Evolutionary conservation across 163 green algal species (phyloP).

Genomic region (Chloromonas sp.): DNA sequence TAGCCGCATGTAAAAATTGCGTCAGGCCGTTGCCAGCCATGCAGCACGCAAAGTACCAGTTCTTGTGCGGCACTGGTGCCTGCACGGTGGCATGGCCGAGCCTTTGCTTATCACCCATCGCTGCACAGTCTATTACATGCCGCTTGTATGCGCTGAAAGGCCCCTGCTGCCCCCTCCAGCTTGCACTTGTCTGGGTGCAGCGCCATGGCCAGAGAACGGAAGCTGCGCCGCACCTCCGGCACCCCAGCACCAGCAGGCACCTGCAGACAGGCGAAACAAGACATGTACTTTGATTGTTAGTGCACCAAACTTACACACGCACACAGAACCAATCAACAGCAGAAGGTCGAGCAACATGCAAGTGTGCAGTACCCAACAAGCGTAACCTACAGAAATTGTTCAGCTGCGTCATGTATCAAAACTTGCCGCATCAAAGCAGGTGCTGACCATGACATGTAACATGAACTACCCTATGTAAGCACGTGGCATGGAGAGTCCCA

Average conservation of each 20-base stretch:
- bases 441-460: no score
- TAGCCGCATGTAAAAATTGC: no score
- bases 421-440: no score
- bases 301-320: neutral
- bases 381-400: neutral
- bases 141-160: constrained; percentile 5
- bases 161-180: constrained; percentile 2
- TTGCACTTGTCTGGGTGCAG: constrained; percentile 18
- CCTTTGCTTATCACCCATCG: no score
- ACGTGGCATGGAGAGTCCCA: no score
- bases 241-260: neutral
- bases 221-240: constrained; percentile 1
- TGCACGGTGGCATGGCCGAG: no score
- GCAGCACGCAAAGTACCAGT: no score
- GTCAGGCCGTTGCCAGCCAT: no score
- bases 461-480: no score
- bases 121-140: constrained; percentile 6
- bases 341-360: neutral
- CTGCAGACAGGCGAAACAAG: neutral
- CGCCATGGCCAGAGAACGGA: constrained; percentile 2
- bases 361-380: neutral
- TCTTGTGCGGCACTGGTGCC: no score
- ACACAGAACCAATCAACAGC: neutral
- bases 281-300: no score
- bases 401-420: neutral